phyloP scores from a whole-genome alignment of 1,139 yeast genomes.

The Taphrina confusa region DNA sequence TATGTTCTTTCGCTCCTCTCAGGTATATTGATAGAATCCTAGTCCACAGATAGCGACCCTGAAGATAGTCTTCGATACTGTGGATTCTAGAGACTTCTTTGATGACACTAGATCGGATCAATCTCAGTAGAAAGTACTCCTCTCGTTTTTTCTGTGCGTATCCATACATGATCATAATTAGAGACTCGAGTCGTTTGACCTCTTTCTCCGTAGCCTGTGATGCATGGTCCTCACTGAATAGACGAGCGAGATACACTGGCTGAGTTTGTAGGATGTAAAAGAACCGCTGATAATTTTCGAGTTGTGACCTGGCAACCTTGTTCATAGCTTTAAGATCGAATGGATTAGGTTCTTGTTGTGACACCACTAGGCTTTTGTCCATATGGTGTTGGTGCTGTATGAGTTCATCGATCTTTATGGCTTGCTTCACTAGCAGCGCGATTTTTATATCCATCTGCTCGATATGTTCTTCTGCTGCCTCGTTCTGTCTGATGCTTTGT shows the following conservation, averaged over 20 bases:
- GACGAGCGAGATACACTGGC: constrained; percentile 67
- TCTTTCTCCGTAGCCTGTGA: constrained; percentile 39
- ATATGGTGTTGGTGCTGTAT: constrained; percentile 54
- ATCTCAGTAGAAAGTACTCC: constrained; percentile 67
- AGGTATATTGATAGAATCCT: constrained; percentile 55
- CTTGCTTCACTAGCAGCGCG: constrained; percentile 73
- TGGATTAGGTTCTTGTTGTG: constrained; percentile 39
- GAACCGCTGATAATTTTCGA: constrained; percentile 71
- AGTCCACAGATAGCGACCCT: constrained; percentile 52
- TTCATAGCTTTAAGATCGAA: constrained; percentile 50
- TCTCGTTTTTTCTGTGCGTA: constrained; percentile 58
- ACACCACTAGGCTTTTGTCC: constrained; percentile 32
- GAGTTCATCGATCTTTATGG: constrained; percentile 75
- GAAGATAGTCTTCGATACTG: constrained; percentile 43
- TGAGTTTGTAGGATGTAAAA: constrained; percentile 84
- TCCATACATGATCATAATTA: constrained; percentile 56
- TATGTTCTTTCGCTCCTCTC: constrained; percentile 61
- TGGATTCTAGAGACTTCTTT: constrained; percentile 50
- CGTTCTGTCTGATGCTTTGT: constrained; percentile 64
- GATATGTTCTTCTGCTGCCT: constrained; percentile 68
- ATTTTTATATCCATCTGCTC: constrained; percentile 81
- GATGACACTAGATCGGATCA: constrained; percentile 57
- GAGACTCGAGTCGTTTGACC: constrained; percentile 50
- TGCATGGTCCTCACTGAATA: constrained; percentile 49
- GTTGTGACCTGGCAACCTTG: constrained; percentile 49